Evolutionary conservation across 1,139 yeast species (phyloP).

Genomic region (Zhuliangozyma blackwelliae): DNA sequence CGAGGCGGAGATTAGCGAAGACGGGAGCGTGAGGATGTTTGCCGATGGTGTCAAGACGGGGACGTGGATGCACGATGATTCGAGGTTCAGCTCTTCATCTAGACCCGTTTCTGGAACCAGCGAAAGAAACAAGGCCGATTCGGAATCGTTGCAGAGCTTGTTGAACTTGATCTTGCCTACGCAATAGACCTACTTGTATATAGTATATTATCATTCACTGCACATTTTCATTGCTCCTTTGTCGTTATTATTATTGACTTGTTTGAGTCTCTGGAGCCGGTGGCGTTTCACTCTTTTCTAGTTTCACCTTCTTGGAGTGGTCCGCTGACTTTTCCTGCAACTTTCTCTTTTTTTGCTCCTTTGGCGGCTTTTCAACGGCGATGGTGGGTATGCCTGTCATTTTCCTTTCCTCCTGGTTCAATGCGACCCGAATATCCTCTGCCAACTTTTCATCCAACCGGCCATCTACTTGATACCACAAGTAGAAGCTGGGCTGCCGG

Average conservation of each 20-base stretch:
- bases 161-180: conserved; percentile 20
- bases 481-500: conserved; percentile 55
- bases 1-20: conserved; percentile 35
- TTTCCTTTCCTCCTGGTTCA: conserved; percentile 40
- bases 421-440: conserved; percentile 40
- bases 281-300: not conserved
- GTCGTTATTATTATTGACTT: not conserved
- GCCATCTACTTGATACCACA: conserved; percentile 87
- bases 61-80: conserved; percentile 33
- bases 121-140: conserved; percentile 34
- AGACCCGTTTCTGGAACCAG: conserved; percentile 29
- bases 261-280: no score
- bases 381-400: conserved; percentile 32
- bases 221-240: not conserved
- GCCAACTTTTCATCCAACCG: conserved; percentile 60
- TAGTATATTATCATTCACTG: not conserved
- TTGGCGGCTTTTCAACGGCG: conserved; percentile 9
- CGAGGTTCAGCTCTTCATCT: conserved; percentile 17
- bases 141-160: conserved; percentile 29
- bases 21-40: conserved; percentile 35
- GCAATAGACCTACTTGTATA: conserved; percentile 2
- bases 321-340: conserved; percentile 16
- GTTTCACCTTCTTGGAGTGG: not conserved
- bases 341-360: conserved; percentile 29
- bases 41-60: conserved; percentile 43